These are phyloP conservation scores for Ochetophila trinervis DNA, from an alignment of 306 rosid species.

Conservation along the genomic window DNA sequence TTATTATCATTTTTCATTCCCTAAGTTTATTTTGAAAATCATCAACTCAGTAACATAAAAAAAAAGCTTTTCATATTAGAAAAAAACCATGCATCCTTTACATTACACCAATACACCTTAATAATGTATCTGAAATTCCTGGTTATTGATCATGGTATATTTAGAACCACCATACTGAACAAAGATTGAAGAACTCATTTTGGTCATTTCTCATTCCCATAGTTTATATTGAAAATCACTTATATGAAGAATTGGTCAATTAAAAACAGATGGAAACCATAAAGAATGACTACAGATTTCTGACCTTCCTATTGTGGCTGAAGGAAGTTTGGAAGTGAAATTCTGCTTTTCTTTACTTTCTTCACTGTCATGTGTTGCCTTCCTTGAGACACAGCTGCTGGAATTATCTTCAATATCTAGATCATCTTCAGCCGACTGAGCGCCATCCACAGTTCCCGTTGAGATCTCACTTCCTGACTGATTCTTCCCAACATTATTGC, in stretches of 20 bases:
- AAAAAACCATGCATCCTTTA: background rate
- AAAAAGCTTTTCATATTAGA: background rate
- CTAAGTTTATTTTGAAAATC: background rate
- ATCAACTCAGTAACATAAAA: no score
- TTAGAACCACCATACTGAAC: constrained; percentile 14
- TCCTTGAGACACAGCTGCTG: constrained; percentile 26
- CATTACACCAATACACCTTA: background rate
- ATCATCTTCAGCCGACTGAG: constrained; percentile 33
- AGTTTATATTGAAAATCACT: background rate
- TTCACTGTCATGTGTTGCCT: constrained; percentile 26
- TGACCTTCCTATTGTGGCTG: constrained; percentile 45
- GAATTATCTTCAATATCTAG: constrained; percentile 37
- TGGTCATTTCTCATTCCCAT: constrained; percentile 19
- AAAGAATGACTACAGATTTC: constrained; percentile 16
- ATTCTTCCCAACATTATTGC: constrained; percentile 32
- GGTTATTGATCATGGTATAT: background rate
- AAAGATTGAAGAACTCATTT: constrained; percentile 5
- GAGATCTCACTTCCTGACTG: constrained; percentile 32
- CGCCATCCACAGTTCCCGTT: constrained; percentile 24
- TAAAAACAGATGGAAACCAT: background rate
- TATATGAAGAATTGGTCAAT: background rate
- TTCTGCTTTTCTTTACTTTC: constrained; percentile 34
- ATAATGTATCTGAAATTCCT: constrained; percentile 1
- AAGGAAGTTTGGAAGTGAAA: constrained; percentile 33
- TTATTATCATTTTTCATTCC: constrained; percentile 17